Percentiles rank a stretch among this genome's conserved stretches.
Conservation (phyloP, 1,284 basidiomycete genomes). For the Boletus semigastroideus region DNA sequence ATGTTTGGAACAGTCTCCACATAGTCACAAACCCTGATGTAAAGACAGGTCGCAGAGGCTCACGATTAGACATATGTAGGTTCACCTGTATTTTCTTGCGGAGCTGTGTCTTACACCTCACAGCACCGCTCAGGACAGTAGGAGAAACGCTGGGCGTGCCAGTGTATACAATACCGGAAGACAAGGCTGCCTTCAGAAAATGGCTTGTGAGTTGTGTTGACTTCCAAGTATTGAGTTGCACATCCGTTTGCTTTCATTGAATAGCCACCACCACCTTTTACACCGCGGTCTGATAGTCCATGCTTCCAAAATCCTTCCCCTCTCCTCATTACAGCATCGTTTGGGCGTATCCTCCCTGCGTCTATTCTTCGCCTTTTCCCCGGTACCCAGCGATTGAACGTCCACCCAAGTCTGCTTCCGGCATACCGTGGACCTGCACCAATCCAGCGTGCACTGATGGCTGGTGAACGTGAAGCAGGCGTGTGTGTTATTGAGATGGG, state of each 20-base stretch:
- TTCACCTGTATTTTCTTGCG: not conserved
- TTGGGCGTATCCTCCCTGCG: constrained; percentile 77
- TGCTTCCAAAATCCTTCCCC: constrained; percentile 37
- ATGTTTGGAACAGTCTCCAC: constrained; percentile 31
- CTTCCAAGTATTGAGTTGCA: constrained; percentile 10
- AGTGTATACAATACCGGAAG: constrained; percentile 57
- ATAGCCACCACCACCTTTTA: constrained; percentile 37
- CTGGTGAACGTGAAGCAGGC: constrained; percentile 49
- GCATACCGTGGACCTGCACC: constrained; percentile 91
- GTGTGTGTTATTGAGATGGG: constrained; percentile 58
- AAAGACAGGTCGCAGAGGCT: constrained; percentile 36
- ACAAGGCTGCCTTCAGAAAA: constrained; percentile 52
- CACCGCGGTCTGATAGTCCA: constrained; percentile 26
- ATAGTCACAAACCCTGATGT: constrained; percentile 50
- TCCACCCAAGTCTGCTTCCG: constrained; percentile 91
- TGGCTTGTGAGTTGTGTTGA: constrained; percentile 45
- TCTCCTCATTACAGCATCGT: constrained; percentile 87
- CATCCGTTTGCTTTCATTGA: constrained; percentile 16
- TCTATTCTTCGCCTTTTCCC: constrained; percentile 58
- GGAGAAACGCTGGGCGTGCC: constrained; percentile 49
- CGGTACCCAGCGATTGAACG: constrained; percentile 71
- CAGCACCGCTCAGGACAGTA: constrained; percentile 41
- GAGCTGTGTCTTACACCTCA: constrained; percentile 4
- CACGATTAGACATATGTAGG: constrained; percentile 31
- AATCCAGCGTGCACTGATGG: constrained; percentile 78